A percentile compares a stretch with the other conserved stretches of the same genome.
Evolutionary conservation across 2,329 filamentous ascomycete genomes (phyloP).

Genomic region (Neonectria magnoliae): DNA sequence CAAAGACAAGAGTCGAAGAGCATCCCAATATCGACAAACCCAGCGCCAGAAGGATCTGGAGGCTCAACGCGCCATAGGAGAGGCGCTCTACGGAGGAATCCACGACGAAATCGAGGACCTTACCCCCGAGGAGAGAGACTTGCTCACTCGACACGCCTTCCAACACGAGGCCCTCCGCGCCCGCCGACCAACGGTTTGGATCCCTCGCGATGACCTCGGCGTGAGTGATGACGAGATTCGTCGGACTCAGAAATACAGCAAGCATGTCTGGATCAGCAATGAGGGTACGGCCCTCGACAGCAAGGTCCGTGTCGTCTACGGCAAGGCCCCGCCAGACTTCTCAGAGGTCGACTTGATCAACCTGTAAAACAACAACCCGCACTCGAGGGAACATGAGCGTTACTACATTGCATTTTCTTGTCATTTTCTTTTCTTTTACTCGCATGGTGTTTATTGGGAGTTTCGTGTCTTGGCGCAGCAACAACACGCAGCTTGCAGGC

Average conservation of each 20-base stretch:
- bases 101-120: slow-evolving; percentile 96
- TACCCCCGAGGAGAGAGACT: slow-evolving; percentile 87
- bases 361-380: slow-evolving; percentile 57
- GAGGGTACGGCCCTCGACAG: slow-evolving; percentile 89
- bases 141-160: slow-evolving; percentile 87
- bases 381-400: not conserved
- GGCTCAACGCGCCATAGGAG: slow-evolving; percentile 76
- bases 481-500: slow-evolving; percentile 33
- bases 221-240: slow-evolving; percentile 91
- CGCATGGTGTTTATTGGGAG: slow-evolving; percentile 22
- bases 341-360: slow-evolving; percentile 88
- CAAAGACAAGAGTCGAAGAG: slow-evolving; percentile 45
- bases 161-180: slow-evolving; percentile 89
- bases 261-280: slow-evolving; percentile 92
- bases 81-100: slow-evolving; percentile 85
- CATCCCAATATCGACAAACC: slow-evolving; percentile 58
- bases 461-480: slow-evolving; percentile 9
- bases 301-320: slow-evolving; percentile 84
- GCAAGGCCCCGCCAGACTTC: slow-evolving; percentile 87
- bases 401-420: not conserved
- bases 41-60: slow-evolving; percentile 72
- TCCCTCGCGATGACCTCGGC: slow-evolving; percentile 89
- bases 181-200: slow-evolving; percentile 89
- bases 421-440: slow-evolving; percentile 8
- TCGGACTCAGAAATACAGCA: slow-evolving; percentile 78